A percentile compares a stretch with the other conserved stretches of the same genome.
These are phyloP conservation scores for Lichtheimia hyalospora DNA, from an alignment of 371 early-diverging fungal genomes.

Conservation along the genomic window DNA sequence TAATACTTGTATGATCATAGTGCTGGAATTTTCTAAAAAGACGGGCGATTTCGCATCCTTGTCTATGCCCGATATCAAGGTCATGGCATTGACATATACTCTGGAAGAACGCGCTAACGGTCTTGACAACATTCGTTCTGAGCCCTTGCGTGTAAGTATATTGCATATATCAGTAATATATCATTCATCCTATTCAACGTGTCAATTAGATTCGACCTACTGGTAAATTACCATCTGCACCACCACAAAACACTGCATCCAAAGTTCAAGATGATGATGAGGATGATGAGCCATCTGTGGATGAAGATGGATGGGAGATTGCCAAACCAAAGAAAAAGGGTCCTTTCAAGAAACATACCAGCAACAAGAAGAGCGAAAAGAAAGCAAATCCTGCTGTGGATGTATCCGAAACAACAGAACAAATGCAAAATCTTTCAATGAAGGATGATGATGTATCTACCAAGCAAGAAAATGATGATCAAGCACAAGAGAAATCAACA, in stretches of 20 bases:
- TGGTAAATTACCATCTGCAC: constrained; percentile 40
- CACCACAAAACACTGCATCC: constrained; percentile 21
- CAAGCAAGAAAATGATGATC: constrained; percentile 15
- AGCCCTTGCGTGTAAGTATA: constrained; percentile 51
- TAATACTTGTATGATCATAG: constrained; percentile 30
- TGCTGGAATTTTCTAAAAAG: constrained; percentile 82
- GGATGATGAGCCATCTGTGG: constrained; percentile 19
- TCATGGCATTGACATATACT: constrained; percentile 87
- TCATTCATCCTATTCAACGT: background rate
- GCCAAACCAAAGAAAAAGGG: constrained; percentile 33
- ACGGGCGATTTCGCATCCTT: constrained; percentile 91
- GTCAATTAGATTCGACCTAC: constrained; percentile 27
- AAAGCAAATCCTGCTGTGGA: background rate
- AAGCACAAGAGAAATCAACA: no score
- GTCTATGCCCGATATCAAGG: constrained; percentile 84
- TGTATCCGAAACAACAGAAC: background rate
- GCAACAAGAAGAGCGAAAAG: constrained; percentile 22
- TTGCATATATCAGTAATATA: background rate
- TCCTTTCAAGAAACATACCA: constrained; percentile 8
- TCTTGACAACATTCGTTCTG: constrained; percentile 56
- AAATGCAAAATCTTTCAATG: no score
- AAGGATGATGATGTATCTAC: background rate
- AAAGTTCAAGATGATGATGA: background rate
- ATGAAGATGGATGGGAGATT: constrained; percentile 56
- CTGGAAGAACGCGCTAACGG: constrained; percentile 80